Percentiles rank a stretch among this genome's conserved stretches.
phyloP scores from a whole-genome alignment of 129 eudicot genomes.

The Helianthus tuberosus region DNA sequence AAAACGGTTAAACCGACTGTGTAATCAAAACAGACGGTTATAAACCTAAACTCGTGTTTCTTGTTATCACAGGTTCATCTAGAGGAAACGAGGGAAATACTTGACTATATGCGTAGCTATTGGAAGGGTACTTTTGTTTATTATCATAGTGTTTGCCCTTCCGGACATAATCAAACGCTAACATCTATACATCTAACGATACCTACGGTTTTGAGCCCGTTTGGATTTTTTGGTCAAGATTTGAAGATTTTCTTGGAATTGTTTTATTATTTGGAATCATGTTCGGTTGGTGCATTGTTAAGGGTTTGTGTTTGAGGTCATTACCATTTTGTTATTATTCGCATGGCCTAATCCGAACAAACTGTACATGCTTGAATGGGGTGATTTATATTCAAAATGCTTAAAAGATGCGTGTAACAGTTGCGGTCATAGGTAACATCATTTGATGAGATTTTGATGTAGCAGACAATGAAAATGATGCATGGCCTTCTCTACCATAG shows the following conservation, averaged over 20 bases:
- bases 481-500: slow-evolving; percentile 78
- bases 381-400: neutral
- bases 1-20: neutral
- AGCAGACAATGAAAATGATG: slow-evolving; percentile 87
- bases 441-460: slow-evolving; percentile 43
- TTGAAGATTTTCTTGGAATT: slow-evolving; percentile 9
- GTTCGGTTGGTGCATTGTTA: slow-evolving; percentile 10
- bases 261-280: slow-evolving; percentile 13
- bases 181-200: slow-evolving; percentile 21
- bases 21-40: neutral
- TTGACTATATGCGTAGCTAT: neutral
- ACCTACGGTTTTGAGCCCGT: slow-evolving; percentile 10
- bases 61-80: slow-evolving; percentile 27
- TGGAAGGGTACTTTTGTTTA: slow-evolving; percentile 1
- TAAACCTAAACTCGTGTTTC: neutral
- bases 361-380: slow-evolving; percentile 26
- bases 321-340: slow-evolving; percentile 14
- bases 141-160: slow-evolving; percentile 19
- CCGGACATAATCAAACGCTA: slow-evolving; percentile 29
- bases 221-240: neutral
- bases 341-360: slow-evolving; percentile 21
- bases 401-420: neutral
- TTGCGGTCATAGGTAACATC: neutral
- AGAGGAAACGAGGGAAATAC: slow-evolving; percentile 22
- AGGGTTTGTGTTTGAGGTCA: slow-evolving; percentile 21